Evolutionary conservation across 2,329 filamentous ascomycete species (phyloP), one percentile per base, ranked within the genome.

Genomic region (Exophiala oligosperma): DNA sequence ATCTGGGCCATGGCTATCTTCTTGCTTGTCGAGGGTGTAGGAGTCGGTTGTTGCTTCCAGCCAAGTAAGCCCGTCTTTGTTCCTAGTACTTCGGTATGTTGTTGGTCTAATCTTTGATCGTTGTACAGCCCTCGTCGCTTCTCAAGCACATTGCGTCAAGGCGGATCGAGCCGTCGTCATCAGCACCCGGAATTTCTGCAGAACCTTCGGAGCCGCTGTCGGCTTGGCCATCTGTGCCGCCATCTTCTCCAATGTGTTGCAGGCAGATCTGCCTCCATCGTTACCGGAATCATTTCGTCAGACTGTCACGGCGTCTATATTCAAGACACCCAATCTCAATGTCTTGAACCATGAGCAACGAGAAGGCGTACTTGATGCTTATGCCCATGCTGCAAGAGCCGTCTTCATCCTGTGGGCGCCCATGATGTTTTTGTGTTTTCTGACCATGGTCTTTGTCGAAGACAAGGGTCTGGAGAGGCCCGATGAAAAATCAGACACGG

Each of bases 131-230:
- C 73, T 87, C 0, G 77, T 86, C 4, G 84, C 84, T 1, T 69
- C 83, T 11, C 83, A 85, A 67, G 81, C 82, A 0, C 82, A 86
- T 67, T 80, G 77, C 23, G 73, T 76, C 1, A 84, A 83, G 66
- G 71, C 78, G 0, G 80, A 86, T 46, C 77, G 85, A 17, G 85
- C 85, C 1, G 81, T 88, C 1, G 79, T 86, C 29, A 87, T 85
- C 37, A 83, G 82, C 2, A 80, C 81, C 50, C 77, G 85, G 1
- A 88, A 88, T 63, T 87, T 87, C 66, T 76, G 86, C 60, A 79
- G 85, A 8, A 81, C 79, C 49, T 72, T 84, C 2, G 84, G 85
- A 11, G 84, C 84, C 24, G 76, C 83, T 1, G 75, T 79, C 14
- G 84, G 84, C 0, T 76, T 88, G 0, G 83, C 83, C 0, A 72